Evolutionary conservation across 192 early-diverging fungal genomes (phyloP).

Genomic region (Jimgerdemannia lactiflua): DNA sequence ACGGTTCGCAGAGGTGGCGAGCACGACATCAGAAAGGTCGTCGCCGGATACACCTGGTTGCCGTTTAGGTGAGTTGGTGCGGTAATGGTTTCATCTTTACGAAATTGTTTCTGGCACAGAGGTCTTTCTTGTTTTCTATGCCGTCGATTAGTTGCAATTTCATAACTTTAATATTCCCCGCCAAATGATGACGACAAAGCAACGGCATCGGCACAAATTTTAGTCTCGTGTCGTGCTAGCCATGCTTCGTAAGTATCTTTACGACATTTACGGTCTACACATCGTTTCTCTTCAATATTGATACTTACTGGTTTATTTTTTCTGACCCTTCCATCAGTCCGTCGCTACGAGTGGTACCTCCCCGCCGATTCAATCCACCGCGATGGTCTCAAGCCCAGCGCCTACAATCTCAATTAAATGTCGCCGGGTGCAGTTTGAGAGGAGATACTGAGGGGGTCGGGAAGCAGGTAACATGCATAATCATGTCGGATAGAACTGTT

Average conservation of each 20-base stretch:
- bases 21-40: background rate
- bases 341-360: background rate
- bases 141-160: no score
- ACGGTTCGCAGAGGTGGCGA: slow-evolving; percentile 3
- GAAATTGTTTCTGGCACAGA: no score
- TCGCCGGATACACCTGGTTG: slow-evolving; percentile 35
- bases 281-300: background rate
- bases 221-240: slow-evolving; percentile 48
- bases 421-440: no score
- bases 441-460: no score
- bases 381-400: slow-evolving; percentile 7
- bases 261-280: background rate
- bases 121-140: no score
- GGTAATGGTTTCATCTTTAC: no score
- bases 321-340: slow-evolving; percentile 5
- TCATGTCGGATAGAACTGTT: no score
- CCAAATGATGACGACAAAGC: background rate
- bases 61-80: slow-evolving; percentile 43
- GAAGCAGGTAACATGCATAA: no score
- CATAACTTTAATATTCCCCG: no score
- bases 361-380: slow-evolving; percentile 22
- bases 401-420: no score
- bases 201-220: slow-evolving; percentile 66
- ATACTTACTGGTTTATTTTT: background rate
- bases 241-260: slow-evolving; percentile 34